These are phyloP conservation scores for Petunia hybrid DNA, from an alignment of 305 asterid species.

Conservation along the genomic window DNA sequence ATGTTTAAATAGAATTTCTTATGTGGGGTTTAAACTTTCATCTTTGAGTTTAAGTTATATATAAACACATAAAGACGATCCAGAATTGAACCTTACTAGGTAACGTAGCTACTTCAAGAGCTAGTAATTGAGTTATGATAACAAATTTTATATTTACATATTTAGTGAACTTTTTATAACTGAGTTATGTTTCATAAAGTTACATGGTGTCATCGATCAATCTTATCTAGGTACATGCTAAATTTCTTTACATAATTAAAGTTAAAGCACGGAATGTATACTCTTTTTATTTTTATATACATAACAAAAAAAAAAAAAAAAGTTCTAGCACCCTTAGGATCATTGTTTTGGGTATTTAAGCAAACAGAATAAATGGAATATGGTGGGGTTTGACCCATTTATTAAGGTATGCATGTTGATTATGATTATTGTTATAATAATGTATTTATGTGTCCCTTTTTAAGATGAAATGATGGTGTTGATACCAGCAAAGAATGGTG, in stretches of 20 bases:
- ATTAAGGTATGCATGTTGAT: constrained; percentile 25
- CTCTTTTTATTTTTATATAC: too few species aligned
- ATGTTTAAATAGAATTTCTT: constrained; percentile 18
- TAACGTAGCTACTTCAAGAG: too few species aligned
- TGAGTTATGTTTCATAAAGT: too few species aligned
- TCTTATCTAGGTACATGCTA: too few species aligned
- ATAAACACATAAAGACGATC: background rate
- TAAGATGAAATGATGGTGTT: constrained; percentile 14
- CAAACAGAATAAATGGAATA: background rate
- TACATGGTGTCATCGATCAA: too few species aligned
- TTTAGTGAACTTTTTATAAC: too few species aligned
- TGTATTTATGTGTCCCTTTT: constrained; percentile 1
- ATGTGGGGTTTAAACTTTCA: background rate
- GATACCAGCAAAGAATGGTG: constrained; percentile 25
- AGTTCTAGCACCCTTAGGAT: background rate
- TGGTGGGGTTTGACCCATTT: constrained; percentile 18
- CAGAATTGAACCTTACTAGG: too few species aligned
- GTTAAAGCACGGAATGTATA: too few species aligned
- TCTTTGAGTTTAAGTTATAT: background rate
- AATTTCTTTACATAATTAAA: too few species aligned
- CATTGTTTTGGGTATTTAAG: background rate
- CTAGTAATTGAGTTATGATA: too few species aligned
- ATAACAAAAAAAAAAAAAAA: too few species aligned
- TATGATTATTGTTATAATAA: background rate
- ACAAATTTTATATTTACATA: too few species aligned